Base-by-base conservation (phyloP, 2,329 filamentous ascomycete species). In the Ceratocystis papillata region DNA sequence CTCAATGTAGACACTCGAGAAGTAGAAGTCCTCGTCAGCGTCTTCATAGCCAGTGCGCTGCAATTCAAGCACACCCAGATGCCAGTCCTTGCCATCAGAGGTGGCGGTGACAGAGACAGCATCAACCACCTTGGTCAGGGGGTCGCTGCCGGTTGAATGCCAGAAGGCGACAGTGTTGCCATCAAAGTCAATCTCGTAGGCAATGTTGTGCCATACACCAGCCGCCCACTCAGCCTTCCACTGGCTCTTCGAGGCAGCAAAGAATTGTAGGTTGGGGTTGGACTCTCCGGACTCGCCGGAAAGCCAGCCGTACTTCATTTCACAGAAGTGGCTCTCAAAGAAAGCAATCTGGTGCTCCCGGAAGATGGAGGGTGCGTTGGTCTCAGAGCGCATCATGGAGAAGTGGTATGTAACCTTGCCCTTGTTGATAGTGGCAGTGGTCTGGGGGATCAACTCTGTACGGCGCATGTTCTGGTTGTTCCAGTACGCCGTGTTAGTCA, bases 331-430 rank as follows among this genome's bases (percentile, higher is more conserved):
- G 73, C 79, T 83, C 76, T 88, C 86, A 76, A 84, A 85, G 74
- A 81, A 80, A 72, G 73, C 75, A 71, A 80, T 78, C 75, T 89
- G 87, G 74, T 90, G 87, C 77, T 90, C 87, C 65, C 85, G 80
- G 10, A 78, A 80, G 3, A 79, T 76, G 50, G 79, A 81, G 0
- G 87, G 87, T 0, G 84, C 77, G 71, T 89, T 88, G 20, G 76
- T 79, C 55, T 76, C 77, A 15, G 75, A 78, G 59, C 82, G 79
- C 78, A 81, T 83, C 69, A 90, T 80, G 68, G 81, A 85, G 76
- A 89, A 89, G 74, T 90, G 87, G 74, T 89, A 90, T 76, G 80
- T 87, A 44, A 88, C 81, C 62, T 82, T 85, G 55, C 86, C 86
- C n/a, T 75, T 71, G 70, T 83, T 85, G 74, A 89, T 87, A 67